phyloP scores from a whole-genome alignment of 2,329 filamentous ascomycete species.

The Eutypella sp. region DNA sequence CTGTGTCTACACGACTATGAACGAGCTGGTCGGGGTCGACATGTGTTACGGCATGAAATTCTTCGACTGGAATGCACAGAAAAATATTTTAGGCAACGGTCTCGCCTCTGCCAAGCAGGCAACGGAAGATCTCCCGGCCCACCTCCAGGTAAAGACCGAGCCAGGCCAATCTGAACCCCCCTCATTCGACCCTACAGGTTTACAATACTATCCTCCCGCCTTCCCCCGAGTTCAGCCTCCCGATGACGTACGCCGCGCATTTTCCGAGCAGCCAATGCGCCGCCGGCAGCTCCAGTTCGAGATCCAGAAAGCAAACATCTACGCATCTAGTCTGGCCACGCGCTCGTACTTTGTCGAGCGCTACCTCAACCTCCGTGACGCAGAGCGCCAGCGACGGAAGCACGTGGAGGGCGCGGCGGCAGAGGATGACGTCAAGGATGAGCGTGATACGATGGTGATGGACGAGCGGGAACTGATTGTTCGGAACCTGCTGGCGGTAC shows the following conservation, averaged over 20 bases:
- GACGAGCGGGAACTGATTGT: slow-evolving; percentile 78
- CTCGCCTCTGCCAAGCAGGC: slow-evolving; percentile 65
- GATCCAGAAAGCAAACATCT: slow-evolving; percentile 89
- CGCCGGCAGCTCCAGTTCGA: slow-evolving; percentile 68
- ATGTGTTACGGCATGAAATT: slow-evolving; percentile 75
- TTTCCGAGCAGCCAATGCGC: slow-evolving; percentile 43
- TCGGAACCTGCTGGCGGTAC: slow-evolving; percentile 68
- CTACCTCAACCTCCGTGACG: slow-evolving; percentile 72
- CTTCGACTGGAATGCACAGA: slow-evolving; percentile 74
- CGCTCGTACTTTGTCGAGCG: slow-evolving; percentile 82
- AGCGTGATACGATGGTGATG: slow-evolving; percentile 57
- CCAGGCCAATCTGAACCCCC: slow-evolving; percentile 26
- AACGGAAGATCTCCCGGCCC: slow-evolving; percentile 61
- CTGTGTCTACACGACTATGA: slow-evolving; percentile 76
- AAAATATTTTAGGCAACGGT: slow-evolving; percentile 65
- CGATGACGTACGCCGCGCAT: slow-evolving; percentile 46
- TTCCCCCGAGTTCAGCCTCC: slow-evolving; percentile 42
- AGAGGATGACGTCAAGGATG: slow-evolving; percentile 32
- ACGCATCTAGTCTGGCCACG: slow-evolving; percentile 74
- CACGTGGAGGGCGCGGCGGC: slow-evolving; percentile 37
- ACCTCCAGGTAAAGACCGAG: slow-evolving; percentile 55
- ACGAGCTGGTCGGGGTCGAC: slow-evolving; percentile 71
- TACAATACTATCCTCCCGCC: slow-evolving; percentile 48
- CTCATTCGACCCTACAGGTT: slow-evolving; percentile 37
- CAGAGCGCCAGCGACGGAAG: slow-evolving; percentile 46